Base-by-base conservation (phyloP, 2,329 filamentous ascomycete genomes). In the Botryotinia convoluta region DNA sequence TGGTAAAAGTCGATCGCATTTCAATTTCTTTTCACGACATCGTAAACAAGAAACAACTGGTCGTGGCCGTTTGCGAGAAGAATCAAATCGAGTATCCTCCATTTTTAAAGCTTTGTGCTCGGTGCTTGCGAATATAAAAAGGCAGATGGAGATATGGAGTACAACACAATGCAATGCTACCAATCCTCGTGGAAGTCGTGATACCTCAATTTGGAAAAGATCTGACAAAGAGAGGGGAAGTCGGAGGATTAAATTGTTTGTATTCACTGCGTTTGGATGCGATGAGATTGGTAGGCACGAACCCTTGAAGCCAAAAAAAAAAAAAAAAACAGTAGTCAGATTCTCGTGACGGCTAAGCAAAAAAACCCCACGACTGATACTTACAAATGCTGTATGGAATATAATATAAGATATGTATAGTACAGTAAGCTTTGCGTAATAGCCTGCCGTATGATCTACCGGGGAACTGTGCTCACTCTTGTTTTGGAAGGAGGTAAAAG, bases 11-110 rank as follows among this genome's bases (percentile, higher is more conserved):
- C 87, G 86, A 78, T 89, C 85, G 81, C 89, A 91, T 76, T 87
- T 89, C 62, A 90, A 83, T 79, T 91, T 91, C 75, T 88, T 86
- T 75, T 88, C 86, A 74, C 90, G 88, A 77, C 90, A 92, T n/a
- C 85, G 84, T 8, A 88, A 84, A 78, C 90, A 92, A 54, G 84
- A 85, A 64, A 86, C 79, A n/a, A 78, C 69, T 72, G 77, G 45
- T 72, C 79, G 61, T 73, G 80, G 54, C 69, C 78, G 69, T 48
- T 72, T 72, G n/a, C 71, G 71, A n/a, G 71, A 69, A 10, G 71
- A 69, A 18, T 72, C 71, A n/a, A 61, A 68, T 48, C 62, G 71
- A 68, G 48, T 72, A 20, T 72, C 71, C 16, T 72, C 71, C 71
- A 72, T 72, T 60, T 69, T 42, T 7, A n/a, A 29, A 35, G 64